These are phyloP conservation scores for Ogataea zsoltii DNA, from an alignment of 805 yeast genomes.

Conservation along the genomic window DNA sequence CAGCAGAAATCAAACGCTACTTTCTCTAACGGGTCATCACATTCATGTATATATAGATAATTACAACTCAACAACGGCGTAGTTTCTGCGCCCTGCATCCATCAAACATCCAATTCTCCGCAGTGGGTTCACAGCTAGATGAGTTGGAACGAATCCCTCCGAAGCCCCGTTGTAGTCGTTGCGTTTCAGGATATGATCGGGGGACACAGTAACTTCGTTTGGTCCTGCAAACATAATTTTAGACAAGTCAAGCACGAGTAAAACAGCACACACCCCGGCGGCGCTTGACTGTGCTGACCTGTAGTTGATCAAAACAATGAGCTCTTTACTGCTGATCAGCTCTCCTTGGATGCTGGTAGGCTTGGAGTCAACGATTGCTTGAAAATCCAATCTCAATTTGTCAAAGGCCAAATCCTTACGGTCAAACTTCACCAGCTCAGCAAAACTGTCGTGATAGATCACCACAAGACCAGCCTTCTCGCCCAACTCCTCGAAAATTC, in stretches of 20 bases:
- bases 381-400: slow-evolving; percentile 9
- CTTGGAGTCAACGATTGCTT: not conserved
- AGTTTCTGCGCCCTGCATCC: slow-evolving; percentile 41
- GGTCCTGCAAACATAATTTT: not conserved
- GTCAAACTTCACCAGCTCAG: slow-evolving; percentile 16
- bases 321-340: slow-evolving; percentile 4
- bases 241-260: slow-evolving; percentile 7
- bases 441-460: slow-evolving; percentile 10
- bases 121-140: slow-evolving; percentile 34
- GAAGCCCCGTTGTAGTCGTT: slow-evolving; percentile 7
- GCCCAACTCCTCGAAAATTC: slow-evolving; percentile 6
- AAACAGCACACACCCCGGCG: not conserved
- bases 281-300: no score
- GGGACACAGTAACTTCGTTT: slow-evolving; percentile 7
- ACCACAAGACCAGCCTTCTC: slow-evolving; percentile 12
- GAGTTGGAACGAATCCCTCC: slow-evolving; percentile 30
- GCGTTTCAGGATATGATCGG: slow-evolving; percentile 9
- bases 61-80: slow-evolving; percentile 35
- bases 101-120: slow-evolving; percentile 40
- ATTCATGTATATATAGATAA: slow-evolving; percentile 1
- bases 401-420: slow-evolving; percentile 3
- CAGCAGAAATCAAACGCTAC: slow-evolving; percentile 12
- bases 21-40: slow-evolving; percentile 8
- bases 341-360: slow-evolving; percentile 12
- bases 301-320: slow-evolving; percentile 13